These are phyloP conservation scores for Pseudogymnoascus sp. DNA, from an alignment of 2,329 filamentous ascomycete genomes.

Conservation along the genomic window DNA sequence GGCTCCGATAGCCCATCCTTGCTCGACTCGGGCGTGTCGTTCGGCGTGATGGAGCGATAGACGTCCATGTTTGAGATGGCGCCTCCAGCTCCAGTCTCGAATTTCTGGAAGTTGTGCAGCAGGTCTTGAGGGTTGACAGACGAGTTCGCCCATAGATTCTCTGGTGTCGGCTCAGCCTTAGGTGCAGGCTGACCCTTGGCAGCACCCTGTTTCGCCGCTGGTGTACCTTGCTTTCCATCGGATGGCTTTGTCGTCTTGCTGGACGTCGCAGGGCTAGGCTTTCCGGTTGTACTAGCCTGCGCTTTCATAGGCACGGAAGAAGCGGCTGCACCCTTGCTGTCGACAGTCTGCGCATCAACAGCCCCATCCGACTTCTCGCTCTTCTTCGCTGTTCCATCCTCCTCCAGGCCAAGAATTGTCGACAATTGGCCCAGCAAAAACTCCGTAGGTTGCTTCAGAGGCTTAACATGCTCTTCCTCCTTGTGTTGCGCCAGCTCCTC, in stretches of 20 bases:
- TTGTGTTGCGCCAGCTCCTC: conserved; percentile 45
- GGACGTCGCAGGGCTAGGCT: conserved; percentile 26
- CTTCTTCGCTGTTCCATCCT: conserved; percentile 34
- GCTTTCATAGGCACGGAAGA: conserved; percentile 41
- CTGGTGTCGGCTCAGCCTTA: conserved; percentile 16
- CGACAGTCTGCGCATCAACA: conserved; percentile 36
- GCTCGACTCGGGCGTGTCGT: conserved; percentile 56
- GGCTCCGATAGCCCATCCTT: conserved; percentile 53
- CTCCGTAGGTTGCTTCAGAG: conserved; percentile 44
- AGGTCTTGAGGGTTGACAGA: conserved; percentile 48
- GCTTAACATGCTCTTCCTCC: conserved; percentile 51
- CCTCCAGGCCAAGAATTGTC: conserved; percentile 41
- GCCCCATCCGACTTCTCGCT: conserved; percentile 13
- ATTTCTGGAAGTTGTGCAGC: conserved; percentile 32
- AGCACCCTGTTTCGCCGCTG: conserved; percentile 22
- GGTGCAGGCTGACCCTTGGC: conserved; percentile 16
- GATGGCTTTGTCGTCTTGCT: conserved; percentile 15
- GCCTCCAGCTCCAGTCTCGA: conserved; percentile 36
- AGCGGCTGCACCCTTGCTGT: conserved; percentile 28
- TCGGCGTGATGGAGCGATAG: conserved; percentile 48
- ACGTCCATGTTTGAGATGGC: conserved; percentile 44
- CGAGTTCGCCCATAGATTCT: conserved; percentile 33
- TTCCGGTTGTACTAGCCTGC: conserved; percentile 36
- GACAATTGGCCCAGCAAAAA: conserved; percentile 44
- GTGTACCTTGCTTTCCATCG: conserved; percentile 18